Base-by-base conservation (phyloP, 2,329 filamentous ascomycete genomes). In the Didymella segeticola region DNA sequence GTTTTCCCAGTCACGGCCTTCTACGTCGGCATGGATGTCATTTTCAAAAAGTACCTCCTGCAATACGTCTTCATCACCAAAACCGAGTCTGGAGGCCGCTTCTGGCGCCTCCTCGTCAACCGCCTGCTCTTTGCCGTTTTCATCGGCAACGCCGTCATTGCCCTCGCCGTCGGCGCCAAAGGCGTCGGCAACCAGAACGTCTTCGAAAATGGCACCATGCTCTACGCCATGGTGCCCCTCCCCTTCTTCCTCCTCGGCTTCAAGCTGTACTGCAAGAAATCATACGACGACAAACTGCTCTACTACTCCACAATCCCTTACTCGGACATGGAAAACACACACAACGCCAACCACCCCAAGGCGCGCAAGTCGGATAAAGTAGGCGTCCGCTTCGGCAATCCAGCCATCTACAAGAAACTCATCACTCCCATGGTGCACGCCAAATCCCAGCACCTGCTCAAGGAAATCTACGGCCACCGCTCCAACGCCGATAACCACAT, bases 1-100 rank as follows among this genome's bases (percentile, higher is more conserved):
- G 88, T 96, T 3, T 82, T 99, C 6, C 88, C 90, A 0, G 88
- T 96, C 31, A 92, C 90, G 0, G 92, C 92, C 2, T 78, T 97
- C 27, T 98, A 97, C 79, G 96, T 98, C 71, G 79, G 80, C 47
- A 81, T 98, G 52, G 95, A 98, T 72, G 87, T 87, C 8, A 90
- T 89, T 74, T 81, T 98, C 68, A 97, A 96, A 81, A 98, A 97
- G 77, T 99, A 99, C 70, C 80, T 97, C 36, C 79, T 98, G 19
- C 73, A 75, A 47, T 82, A 99, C 75, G 89, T 97, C 61, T 96
- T 97, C 69, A 85, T 97, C 58, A 98, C 95, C 43, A 98, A 98
- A 80, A 96, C 89, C 8, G 95, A 99, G 71, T 97, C 92, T 0
- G 93, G 93, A 11, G 95, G 95, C 43, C 85, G 89, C 72, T 96